Evolutionary conservation across 2,329 filamentous ascomycete species (phyloP), one percentile per base, ranked within the genome.

Genomic region (Aspergillus ustus): DNA sequence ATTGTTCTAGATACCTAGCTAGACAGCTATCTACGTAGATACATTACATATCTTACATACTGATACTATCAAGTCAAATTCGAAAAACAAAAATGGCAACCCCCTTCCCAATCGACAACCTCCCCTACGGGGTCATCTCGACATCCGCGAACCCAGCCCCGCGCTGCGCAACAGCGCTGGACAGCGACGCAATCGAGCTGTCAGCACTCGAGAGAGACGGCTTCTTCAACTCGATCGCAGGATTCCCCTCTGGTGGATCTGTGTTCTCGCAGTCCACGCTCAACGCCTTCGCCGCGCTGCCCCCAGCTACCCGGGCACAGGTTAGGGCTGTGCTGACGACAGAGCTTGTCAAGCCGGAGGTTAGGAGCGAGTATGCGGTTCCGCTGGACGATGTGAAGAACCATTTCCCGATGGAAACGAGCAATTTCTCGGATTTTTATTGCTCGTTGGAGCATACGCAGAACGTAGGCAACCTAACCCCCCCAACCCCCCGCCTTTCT

Each of bases 381-480:
- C 61, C 63, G 3, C 59, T 65, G 5, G 48, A 31, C 1, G 19
- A 44, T n/a, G 57, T 66, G 2, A 46, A 34, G 13, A 63, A 65
- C 31, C 63, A 67, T 17, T 56, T 58, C 8, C 65, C 65, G 1
- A 67, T 67, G 65, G 57, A 59, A 7, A 67, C 65, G 22, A 50
- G 22, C 22, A 67, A 67, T 31, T 67, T 63, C 11, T 62, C 63
- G 11, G 63, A 67, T 25, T 67, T 67, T 28, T 67, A 65, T 44
- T 67, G 63, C 52, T 67, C 65, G 11, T 45, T 63, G 9, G 65
- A 67, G 22, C 65, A 67, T 52, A 57, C 63, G 9, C 55, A 59
- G 29, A 67, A 67, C 17, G 65, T 67, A 57, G 17, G 34, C 5
- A 9, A n/a, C n/a, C n/a, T n/a, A n/a, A n/a, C n/a, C n/a, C n/a